Percentiles rank a stretch among this genome's conserved stretches.
phyloP scores from a whole-genome alignment of 2,329 filamentous ascomycete genomes.

The Arthrobotrys sphaeroides region DNA sequence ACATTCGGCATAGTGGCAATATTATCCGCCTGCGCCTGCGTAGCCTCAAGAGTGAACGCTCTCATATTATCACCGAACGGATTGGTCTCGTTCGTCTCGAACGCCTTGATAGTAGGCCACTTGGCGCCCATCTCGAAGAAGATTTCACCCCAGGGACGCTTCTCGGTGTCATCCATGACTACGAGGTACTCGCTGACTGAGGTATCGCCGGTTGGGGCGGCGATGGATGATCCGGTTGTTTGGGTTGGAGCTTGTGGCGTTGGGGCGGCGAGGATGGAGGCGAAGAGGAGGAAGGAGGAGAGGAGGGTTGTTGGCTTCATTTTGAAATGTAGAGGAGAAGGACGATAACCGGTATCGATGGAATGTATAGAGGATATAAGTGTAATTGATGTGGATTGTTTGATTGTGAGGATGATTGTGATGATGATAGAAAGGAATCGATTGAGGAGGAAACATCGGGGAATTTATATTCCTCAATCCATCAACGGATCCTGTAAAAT shows the following conservation, averaged over 20 bases:
- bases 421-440: not conserved
- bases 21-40: conserved; percentile 9
- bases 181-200: conserved; percentile 5
- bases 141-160: conserved; percentile 12
- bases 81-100: not conserved
- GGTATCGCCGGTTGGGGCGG: not conserved
- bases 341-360: not conserved
- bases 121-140: conserved; percentile 9
- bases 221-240: not conserved
- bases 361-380: not conserved
- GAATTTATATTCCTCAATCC: not conserved
- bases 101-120: conserved; percentile 3
- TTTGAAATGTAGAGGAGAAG: not conserved
- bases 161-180: conserved; percentile 15
- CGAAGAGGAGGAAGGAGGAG: conserved; percentile 8
- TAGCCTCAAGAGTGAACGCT: conserved; percentile 9
- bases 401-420: not conserved
- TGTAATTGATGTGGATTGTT: not conserved
- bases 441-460: not conserved
- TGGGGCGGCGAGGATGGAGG: not conserved
- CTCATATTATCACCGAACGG: conserved; percentile 22
- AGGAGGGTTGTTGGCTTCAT: conserved; percentile 19
- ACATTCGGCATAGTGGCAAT: conserved; percentile 25
- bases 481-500: too few relatives aligned
- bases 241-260: not conserved